Conservation (phyloP, 2,329 filamentous ascomycete genomes). For the Coniosporium tulheliwenetii region DNA sequence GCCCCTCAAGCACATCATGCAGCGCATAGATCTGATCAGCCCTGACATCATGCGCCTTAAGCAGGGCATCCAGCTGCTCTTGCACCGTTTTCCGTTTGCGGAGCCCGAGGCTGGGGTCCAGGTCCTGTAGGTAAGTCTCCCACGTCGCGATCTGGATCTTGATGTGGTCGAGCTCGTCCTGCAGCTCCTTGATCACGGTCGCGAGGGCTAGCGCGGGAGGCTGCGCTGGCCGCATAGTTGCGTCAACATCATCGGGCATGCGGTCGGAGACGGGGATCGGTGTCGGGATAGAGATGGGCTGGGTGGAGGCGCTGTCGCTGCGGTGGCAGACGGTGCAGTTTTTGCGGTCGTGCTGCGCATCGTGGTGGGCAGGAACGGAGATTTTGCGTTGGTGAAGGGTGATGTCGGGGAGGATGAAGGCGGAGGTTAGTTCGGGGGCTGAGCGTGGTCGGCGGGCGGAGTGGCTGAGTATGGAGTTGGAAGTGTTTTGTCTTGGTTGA, state of each 20-base stretch:
- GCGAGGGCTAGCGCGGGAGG: conserved; percentile 58
- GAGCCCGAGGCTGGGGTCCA: conserved; percentile 51
- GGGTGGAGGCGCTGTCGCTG: conserved; percentile 17
- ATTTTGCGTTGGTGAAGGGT: conserved; percentile 25
- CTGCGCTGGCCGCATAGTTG: conserved; percentile 45
- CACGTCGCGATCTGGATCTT: conserved; percentile 50
- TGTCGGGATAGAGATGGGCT: conserved; percentile 22
- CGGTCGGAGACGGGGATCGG: conserved; percentile 16
- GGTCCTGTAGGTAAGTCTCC: conserved; percentile 46
- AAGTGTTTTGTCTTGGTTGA: conserved; percentile 18
- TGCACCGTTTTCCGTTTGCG: conserved; percentile 47
- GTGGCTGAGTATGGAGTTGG: conserved; percentile 32
- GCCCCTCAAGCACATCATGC: conserved; percentile 71
- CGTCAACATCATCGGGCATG: conserved; percentile 34
- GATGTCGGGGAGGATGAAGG: conserved; percentile 49
- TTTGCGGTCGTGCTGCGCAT: conserved; percentile 32
- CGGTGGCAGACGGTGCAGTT: conserved; percentile 43
- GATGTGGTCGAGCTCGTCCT: conserved; percentile 66
- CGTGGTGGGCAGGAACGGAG: conserved; percentile 8
- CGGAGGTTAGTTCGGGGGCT: conserved; percentile 42
- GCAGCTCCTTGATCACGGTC: conserved; percentile 65
- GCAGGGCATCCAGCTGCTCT: conserved; percentile 43
- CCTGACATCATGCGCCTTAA: conserved; percentile 54
- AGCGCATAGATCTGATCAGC: conserved; percentile 68
- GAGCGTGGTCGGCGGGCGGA: conserved; percentile 33